These are phyloP conservation scores for Taiozyma sp. DNA, from an alignment of 1,139 yeast genomes.

Conservation along the genomic window DNA sequence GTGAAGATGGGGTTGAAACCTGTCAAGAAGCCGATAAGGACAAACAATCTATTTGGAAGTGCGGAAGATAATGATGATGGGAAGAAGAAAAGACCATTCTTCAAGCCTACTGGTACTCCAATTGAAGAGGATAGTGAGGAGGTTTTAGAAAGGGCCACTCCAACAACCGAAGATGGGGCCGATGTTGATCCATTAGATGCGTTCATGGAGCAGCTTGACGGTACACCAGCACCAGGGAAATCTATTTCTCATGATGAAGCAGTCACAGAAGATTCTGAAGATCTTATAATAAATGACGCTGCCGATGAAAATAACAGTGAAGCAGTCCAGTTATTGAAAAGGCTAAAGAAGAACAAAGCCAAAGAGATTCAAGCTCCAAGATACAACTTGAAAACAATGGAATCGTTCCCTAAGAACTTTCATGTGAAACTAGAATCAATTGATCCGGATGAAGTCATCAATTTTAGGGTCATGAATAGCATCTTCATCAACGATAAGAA, in stretches of 20 bases:
- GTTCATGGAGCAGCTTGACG: slow-evolving; percentile 22
- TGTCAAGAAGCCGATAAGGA: slow-evolving; percentile 4
- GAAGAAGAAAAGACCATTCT: slow-evolving; percentile 15
- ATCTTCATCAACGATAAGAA: slow-evolving; percentile 22
- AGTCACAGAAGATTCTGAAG: slow-evolving; percentile 10
- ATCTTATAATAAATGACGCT: slow-evolving; percentile 8
- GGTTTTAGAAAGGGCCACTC: slow-evolving; percentile 13
- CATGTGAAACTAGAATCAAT: slow-evolving; percentile 58
- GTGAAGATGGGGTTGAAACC: slow-evolving; percentile 6
- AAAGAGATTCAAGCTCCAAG: slow-evolving; percentile 17
- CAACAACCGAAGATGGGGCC: neutral
- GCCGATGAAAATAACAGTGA: slow-evolving; percentile 28
- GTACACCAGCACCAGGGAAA: neutral
- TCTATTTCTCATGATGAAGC: neutral
- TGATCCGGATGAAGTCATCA: slow-evolving; percentile 23
- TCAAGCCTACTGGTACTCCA: slow-evolving; percentile 13
- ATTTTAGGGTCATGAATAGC: slow-evolving; percentile 23
- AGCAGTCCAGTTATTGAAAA: slow-evolving; percentile 30
- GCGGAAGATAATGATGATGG: slow-evolving; percentile 25
- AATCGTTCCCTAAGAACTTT: slow-evolving; percentile 55
- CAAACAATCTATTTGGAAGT: slow-evolving; percentile 22
- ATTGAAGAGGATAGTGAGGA: slow-evolving; percentile 2
- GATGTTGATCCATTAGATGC: slow-evolving; percentile 26
- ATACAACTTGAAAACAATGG: slow-evolving; percentile 33
- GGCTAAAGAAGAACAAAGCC: slow-evolving; percentile 35